Conservation (phyloP, 495 filamentous ascomycete species). For the Daldinia vernicosa region DNA sequence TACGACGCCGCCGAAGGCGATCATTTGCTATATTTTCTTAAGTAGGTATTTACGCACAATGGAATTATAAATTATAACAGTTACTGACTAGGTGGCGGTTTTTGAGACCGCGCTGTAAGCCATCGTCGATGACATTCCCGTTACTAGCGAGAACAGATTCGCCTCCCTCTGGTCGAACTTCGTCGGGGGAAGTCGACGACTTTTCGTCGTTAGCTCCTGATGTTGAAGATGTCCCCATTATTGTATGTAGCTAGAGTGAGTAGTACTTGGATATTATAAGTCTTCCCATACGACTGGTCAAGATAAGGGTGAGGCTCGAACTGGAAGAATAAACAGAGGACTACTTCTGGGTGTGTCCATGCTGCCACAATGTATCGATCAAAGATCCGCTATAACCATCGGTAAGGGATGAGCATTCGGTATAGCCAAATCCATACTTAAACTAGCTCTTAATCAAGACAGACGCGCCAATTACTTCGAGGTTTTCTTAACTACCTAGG, state of each 20-base stretch:
- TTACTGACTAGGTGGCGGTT: conserved; percentile 42
- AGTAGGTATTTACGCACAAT: background rate
- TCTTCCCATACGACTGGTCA: background rate
- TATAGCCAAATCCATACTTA: background rate
- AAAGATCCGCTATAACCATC: background rate
- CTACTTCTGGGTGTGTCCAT: background rate
- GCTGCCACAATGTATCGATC: background rate
- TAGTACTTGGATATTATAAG: background rate
- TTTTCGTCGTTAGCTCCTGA: background rate
- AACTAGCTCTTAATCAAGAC: background rate
- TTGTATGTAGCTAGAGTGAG: background rate
- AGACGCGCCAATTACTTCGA: background rate
- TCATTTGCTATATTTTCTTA: conserved; percentile 50
- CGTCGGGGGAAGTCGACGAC: background rate
- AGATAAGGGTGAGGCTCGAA: background rate
- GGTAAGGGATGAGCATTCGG: background rate
- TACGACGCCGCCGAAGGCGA: conserved; percentile 56
- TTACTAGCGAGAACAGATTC: conserved; percentile 33
- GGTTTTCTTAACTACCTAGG: background rate
- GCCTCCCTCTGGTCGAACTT: background rate
- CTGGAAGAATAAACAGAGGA: background rate
- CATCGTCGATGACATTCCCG: conserved; percentile 44
- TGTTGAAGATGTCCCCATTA: background rate
- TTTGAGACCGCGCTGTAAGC: conserved; percentile 46
- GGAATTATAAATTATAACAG: background rate